These are phyloP conservation scores for Agastache rugosa DNA, from an alignment of 257 asterid genomes.

Conservation along the genomic window DNA sequence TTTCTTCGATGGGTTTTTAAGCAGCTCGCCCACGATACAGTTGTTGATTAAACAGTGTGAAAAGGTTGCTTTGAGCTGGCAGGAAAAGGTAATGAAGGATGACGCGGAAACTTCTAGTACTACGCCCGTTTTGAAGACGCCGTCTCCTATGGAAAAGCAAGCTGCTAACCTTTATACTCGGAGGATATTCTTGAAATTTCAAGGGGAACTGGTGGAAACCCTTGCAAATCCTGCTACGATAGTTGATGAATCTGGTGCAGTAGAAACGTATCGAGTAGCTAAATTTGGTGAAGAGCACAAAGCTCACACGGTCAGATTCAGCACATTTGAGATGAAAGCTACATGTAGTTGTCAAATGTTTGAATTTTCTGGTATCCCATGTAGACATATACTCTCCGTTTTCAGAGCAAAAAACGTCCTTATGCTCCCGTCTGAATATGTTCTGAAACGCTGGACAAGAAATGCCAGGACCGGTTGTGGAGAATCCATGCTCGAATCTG, in stretches of 20 bases:
- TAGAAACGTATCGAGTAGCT: slow-evolving; percentile 62
- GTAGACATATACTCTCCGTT: slow-evolving; percentile 84
- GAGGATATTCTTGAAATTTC: slow-evolving; percentile 79
- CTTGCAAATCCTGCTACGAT: slow-evolving; percentile 81
- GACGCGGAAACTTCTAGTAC: slow-evolving; percentile 64
- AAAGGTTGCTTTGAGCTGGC: slow-evolving; percentile 62
- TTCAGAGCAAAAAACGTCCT: slow-evolving; percentile 80
- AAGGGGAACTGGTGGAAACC: slow-evolving; percentile 81
- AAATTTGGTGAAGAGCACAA: slow-evolving; percentile 86
- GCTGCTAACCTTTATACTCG: slow-evolving; percentile 80
- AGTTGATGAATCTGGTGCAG: slow-evolving; percentile 58
- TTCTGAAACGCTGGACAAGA: slow-evolving; percentile 90
- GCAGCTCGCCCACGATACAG: slow-evolving; percentile 56
- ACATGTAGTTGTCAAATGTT: slow-evolving; percentile 81
- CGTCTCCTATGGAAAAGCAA: slow-evolving; percentile 95
- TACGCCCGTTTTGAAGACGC: slow-evolving; percentile 69
- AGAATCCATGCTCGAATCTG: slow-evolving; percentile 42
- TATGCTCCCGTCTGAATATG: slow-evolving; percentile 71
- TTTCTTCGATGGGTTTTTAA: slow-evolving; percentile 60
- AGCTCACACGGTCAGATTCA: slow-evolving; percentile 67
- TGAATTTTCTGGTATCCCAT: slow-evolving; percentile 77
- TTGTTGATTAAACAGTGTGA: slow-evolving; percentile 65
- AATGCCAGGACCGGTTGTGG: slow-evolving; percentile 61
- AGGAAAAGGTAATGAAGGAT: slow-evolving; percentile 71
- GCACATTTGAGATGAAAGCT: slow-evolving; percentile 66